Evolutionary conservation across 192 early-diverging fungal genomes (phyloP), one percentile per base, ranked within the genome.

Genomic region (Thamnidium elegans): DNA sequence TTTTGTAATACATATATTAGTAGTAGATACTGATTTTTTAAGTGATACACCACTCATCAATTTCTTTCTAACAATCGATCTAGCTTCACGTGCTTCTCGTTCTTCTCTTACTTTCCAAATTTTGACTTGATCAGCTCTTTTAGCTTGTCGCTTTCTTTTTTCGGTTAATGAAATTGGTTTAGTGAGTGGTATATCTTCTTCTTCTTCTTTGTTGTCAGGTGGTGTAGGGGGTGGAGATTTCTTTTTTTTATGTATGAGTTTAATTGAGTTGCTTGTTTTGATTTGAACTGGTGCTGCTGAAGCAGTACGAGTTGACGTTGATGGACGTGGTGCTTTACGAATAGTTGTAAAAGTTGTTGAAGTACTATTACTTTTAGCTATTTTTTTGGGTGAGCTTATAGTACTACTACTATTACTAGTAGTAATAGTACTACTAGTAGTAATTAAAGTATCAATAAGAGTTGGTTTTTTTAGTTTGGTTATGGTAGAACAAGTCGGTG

Each of bases 81-180:
- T 47, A 4, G 30, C 32, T 17, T 74, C 63, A 8, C 72, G 42
- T 17, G 63, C 72, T 45, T 74, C 72, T 26, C 72, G 17, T 32
- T 69, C 72, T 50, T 74, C 67, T 39, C 72, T 26, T 7, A 74
- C 72, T 14, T 62, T 62, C 67, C 67, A 74, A 31, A 62, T 65
- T 31, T 74, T 74, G 19, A 74, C 34, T 26, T 74, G 72, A 34
- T 74, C 72, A 7, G 55, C 63, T 7, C 72, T 48, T 50, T 69
- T 68, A 4, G 58, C 50, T 30, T 68, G 66, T 42, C 72, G 48
- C 17, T 53, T 63, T 10, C 67, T 21, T 30, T 74, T 74, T 47
- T 74, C 72, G 23, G 69, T 69, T 17, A 65, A 15, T 1, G 72
- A 68, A 3, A 68, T 65, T 19, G 67, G 67, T 9, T 39, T 50